Evolutionary conservation across 148 eudicot genomes (phyloP), one percentile per base, ranked within the genome.

Genomic region (Rhododendron henanense): DNA sequence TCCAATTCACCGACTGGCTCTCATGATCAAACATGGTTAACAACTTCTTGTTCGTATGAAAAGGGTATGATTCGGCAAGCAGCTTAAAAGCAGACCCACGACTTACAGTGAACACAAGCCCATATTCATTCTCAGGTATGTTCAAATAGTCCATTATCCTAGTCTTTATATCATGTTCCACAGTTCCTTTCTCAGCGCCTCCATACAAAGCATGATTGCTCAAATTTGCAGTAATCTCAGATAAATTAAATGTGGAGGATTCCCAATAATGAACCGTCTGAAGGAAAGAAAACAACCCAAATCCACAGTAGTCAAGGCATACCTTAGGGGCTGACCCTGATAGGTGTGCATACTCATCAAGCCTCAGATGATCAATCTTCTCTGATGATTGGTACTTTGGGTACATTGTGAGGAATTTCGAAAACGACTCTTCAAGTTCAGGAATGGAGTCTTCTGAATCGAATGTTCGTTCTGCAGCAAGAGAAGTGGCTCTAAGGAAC

Each of bases 1-100:
- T 95, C 99, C 98, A 95, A 84, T 93, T 94, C 85, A 97, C 94
- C 33, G 99, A 96, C 77, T 96, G 99, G 89, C 99, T 96, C 91
- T 96, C 99, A 51, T 97, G 99, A 87, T 97, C 99, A 83, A 97
- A 97, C 99, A 97, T 97, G 61, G 99, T 95, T 67, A 97, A 90
- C 87, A 97, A 81, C 82, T 91, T 93, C 90, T 95, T 97, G 88
- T 97, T 95, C 31, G 95, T 92, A 21, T 95, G 96, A 47, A 97
- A 97, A 88, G 99, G 99, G 90, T 97, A 97, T 0, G 98, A 91
- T 78, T 97, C 98, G 31, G 99, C 98, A 28, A 97, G 88, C 90
- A 97, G 85, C 82, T 94, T 97, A 88, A 97, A 97, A 44, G 99
- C 99, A 1, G 99, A 97, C 6, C 99, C 99, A 83, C 99, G 89